phyloP scores from a whole-genome alignment of 176 grass and related monocot genomes.

The Carex parvula region DNA sequence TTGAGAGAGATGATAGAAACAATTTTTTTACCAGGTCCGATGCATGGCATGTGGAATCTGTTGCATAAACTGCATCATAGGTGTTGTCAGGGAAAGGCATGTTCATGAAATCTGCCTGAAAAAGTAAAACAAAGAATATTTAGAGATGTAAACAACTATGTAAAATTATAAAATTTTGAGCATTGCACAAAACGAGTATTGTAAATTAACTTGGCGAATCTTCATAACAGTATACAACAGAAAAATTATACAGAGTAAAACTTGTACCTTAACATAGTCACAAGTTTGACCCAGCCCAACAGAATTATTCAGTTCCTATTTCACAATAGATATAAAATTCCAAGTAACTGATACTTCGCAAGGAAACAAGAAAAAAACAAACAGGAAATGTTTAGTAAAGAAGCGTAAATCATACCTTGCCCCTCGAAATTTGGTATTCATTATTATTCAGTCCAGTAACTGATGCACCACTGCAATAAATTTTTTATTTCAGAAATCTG shows the following conservation, averaged over 20 bases:
- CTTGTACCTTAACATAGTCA: slow-evolving; percentile 82
- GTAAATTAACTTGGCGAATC: neutral
- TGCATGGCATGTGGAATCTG: slow-evolving; percentile 59
- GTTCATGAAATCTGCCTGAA: slow-evolving; percentile 75
- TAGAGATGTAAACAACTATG: neutral
- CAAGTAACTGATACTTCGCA: slow-evolving; percentile 14
- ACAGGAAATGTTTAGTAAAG: neutral
- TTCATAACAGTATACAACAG: neutral
- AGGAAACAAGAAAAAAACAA: neutral
- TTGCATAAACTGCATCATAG: slow-evolving; percentile 49
- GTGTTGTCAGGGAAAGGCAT: slow-evolving; percentile 55
- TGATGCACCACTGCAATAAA: slow-evolving; percentile 70
- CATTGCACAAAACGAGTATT: neutral
- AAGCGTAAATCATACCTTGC: slow-evolving; percentile 47
- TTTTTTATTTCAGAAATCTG: neutral
- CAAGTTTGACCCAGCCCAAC: slow-evolving; percentile 67
- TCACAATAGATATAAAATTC: slow-evolving; percentile 27
- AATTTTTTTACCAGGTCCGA: slow-evolving; percentile 36
- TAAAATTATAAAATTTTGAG: neutral
- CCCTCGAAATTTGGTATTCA: slow-evolving; percentile 92
- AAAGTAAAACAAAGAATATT: neutral
- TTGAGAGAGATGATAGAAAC: neutral
- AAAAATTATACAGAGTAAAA: neutral
- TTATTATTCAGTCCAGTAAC: slow-evolving; percentile 96
- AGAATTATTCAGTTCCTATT: slow-evolving; percentile 65